Evolutionary conservation across 257 asterid genomes (phyloP), one percentile per base, ranked within the genome.

Genomic region (Orobanche coerulescens): DNA sequence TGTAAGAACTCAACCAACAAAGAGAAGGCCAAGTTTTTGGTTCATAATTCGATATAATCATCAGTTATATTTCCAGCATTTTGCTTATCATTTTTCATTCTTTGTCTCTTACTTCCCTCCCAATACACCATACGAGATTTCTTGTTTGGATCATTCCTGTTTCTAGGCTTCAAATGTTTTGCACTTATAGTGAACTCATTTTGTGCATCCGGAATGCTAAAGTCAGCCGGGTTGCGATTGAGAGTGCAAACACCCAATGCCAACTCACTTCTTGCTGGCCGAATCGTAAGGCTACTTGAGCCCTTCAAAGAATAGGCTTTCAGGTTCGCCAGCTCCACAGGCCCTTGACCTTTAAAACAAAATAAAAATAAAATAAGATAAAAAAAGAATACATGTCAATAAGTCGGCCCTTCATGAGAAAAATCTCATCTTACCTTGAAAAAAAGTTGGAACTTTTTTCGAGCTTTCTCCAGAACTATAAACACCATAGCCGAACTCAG

Each of bases 191-290:
- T 84, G 70, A 40, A 86, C 66, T 58, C 61, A 42, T 82, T 81
- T 58, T 76, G 72, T 39, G 83, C 77, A 24, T 72, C 79, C 6
- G 81, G 86, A n/a, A 66, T 2, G 71, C 78, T 76, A 61, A 89
- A 80, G 15, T 92, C 96, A 37, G 83, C 87, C 7, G 98, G 98
- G 71, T 85, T 91, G 37, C 67, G 66, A 60, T 91, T 87, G 16
- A 72, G 74, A 13, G 71, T 68, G 79, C 87, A 81, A 26, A 67
- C 61, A 8, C 73, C 72, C 15, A 64, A 58, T 40, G 62, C 66
- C 14, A 18, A 23, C 4, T 68, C 20, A 19, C 37, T 48, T 47
- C 33, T 62, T 15, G 42, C 58, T 34, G 69, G 66, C 26, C 30
- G 65, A 57, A 40, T 52, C 18, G 1, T 65, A 48, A 15, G 26